Percentiles rank a stretch among this genome's conserved stretches.
These are phyloP conservation scores for Coriolopsis trogii DNA, from an alignment of 1,284 basidiomycete genomes.

Conservation along the genomic window DNA sequence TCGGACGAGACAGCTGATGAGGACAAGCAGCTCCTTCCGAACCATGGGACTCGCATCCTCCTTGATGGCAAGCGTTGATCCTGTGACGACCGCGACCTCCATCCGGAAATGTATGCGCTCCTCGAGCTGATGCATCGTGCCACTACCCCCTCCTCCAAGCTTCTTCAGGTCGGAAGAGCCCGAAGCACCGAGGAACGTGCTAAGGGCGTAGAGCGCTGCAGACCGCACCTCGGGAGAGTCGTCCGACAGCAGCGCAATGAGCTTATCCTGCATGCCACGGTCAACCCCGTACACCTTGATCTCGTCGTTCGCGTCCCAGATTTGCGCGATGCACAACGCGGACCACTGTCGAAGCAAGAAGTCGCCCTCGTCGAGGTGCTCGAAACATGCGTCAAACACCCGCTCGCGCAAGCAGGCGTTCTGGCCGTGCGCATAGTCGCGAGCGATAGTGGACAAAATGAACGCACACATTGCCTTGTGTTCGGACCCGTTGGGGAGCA, in stretches of 20 bases:
- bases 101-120: constrained; percentile 79
- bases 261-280: constrained; percentile 82
- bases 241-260: constrained; percentile 84
- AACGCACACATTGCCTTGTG: constrained; percentile 99
- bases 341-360: constrained; percentile 95
- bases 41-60: constrained; percentile 97
- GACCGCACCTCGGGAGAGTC: constrained; percentile 93
- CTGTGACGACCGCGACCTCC: constrained; percentile 80
- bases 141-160: constrained; percentile 84
- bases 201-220: constrained; percentile 90
- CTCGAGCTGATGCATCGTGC: constrained; percentile 82
- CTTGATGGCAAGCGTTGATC: constrained; percentile 78
- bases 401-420: constrained; percentile 83
- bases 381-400: constrained; percentile 90
- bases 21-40: constrained; percentile 90
- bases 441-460: constrained; percentile 90
- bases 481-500: constrained; percentile 92
- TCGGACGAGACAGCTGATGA: constrained; percentile 91
- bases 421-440: constrained; percentile 89
- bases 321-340: constrained; percentile 90
- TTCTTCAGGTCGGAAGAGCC: constrained; percentile 70
- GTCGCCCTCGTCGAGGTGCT: constrained; percentile 86
- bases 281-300: constrained; percentile 88
- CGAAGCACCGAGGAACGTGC: constrained; percentile 92
- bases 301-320: constrained; percentile 95